phyloP scores from a whole-genome alignment of 352 stramenopile species.

The Phytophthora hybrid region DNA sequence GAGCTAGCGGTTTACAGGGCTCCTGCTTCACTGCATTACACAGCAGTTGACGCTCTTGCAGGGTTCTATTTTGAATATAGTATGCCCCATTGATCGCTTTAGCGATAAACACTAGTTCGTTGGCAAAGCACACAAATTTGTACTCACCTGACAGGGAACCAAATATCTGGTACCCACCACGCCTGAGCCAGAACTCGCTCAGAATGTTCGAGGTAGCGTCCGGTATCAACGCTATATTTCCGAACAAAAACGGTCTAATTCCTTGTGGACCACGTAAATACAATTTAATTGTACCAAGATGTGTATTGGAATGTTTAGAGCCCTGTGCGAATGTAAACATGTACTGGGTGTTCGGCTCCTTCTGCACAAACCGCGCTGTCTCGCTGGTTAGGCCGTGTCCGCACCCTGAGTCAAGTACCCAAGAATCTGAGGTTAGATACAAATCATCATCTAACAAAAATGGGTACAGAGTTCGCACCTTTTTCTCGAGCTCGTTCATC shows the following conservation, averaged over 20 bases:
- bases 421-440: background rate
- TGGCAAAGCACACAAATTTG: background rate
- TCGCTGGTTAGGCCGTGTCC: background rate
- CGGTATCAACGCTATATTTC: too few species aligned
- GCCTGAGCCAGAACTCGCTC: too few species aligned
- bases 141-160: too few species aligned
- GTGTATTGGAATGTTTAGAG: conserved; percentile 1
- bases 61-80: background rate
- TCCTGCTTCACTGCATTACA: background rate
- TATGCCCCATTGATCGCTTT: background rate
- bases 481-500: background rate
- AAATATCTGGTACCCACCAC: too few species aligned
- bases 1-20: background rate
- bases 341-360: background rate
- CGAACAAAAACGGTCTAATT: too few species aligned
- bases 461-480: background rate
- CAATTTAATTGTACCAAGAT: background rate
- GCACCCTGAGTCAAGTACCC: background rate
- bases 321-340: conserved; percentile 3
- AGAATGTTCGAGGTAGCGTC: too few species aligned
- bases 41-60: background rate
- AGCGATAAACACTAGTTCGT: too few species aligned
- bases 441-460: background rate
- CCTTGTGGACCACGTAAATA: too few species aligned
- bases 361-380: background rate